Base-by-base conservation (phyloP, 2,329 filamentous ascomycete genomes). In the Pseudogymnoascus sp. region DNA sequence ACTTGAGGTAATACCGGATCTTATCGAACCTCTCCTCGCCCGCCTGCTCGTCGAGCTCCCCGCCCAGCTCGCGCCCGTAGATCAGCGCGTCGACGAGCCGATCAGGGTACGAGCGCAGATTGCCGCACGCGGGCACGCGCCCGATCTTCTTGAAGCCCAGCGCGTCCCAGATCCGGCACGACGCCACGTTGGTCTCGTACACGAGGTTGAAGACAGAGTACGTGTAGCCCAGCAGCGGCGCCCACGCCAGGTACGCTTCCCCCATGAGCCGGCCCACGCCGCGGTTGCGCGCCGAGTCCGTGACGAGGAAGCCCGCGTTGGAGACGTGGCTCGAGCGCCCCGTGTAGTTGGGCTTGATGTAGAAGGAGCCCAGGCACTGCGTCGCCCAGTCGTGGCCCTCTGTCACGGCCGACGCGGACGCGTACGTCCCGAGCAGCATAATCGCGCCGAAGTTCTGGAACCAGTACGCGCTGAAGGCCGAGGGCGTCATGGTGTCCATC, bases 11-110 rank as follows among this genome's bases (percentile, higher is more conserved):
- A 80, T 90, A 97, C 72, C 93, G 89, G 74, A 97, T 97, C 81
- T 97, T 97, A 81, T 97, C 93, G 80, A 97, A 97, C 70, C 95
- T 90, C 79, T 97, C 93, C 80, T 97, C 93, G 75, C 89, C 93
- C 71, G 93, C 88, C 74, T 90, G 87, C 74, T 95, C 90, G 73
- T 95, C 91, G 70, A 83, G 84, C 70, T 91, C 88, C 38, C 79
- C 69, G 6, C 70, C 71, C 4, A 74, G 67, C 35, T 87, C 85
- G 62, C 85, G 81, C 35, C 88, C 87, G 70, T 83, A 85, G 59
- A 85, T 84, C 61, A 85, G 84, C 19, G 82, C 82, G 71, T 85
- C 82, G 19, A 85, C 80, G 5, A 78, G 76, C 65, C 82, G 78
- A 7, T 76, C 76, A 1, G 80, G 81, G 53, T 79, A 76, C 7